Conservation (phyloP, 208 protist genomes). For the Trypanosoma congolense region DNA sequence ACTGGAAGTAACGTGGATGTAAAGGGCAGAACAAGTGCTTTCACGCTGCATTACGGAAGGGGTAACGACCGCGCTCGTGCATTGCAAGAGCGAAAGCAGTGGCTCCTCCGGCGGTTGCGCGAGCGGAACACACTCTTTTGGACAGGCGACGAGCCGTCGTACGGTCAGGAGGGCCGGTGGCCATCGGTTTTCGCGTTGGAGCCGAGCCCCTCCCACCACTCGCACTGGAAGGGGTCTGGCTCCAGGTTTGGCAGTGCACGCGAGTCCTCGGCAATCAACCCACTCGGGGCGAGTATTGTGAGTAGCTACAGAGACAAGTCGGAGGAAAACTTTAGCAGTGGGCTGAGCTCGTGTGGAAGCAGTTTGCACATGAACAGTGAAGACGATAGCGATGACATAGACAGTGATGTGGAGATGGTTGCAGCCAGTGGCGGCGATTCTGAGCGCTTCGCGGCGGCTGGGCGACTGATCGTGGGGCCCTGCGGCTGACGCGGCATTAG, state of each 20-base stretch:
- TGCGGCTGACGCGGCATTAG: not conserved
- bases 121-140: constrained; percentile 1
- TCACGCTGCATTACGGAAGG: not conserved
- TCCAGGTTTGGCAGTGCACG: too few relatives aligned
- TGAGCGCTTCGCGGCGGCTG: not conserved
- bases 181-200: too few relatives aligned
- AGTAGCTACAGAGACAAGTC: not conserved
- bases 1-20: not conserved
- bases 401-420: not conserved
- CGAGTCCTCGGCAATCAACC: too few relatives aligned
- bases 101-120: constrained; percentile 5
- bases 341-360: not conserved
- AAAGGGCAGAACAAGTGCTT: not conserved
- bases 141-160: not conserved
- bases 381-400: not conserved
- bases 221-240: too few relatives aligned
- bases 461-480: not conserved
- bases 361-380: not conserved
- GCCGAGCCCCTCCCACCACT: too few relatives aligned
- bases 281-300: not conserved
- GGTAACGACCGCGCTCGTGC: not conserved
- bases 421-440: not conserved
- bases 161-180: too few relatives aligned
- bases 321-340: not conserved
- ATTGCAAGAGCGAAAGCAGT: not conserved